Evolutionary conservation across 2,329 filamentous ascomycete genomes (phyloP).

Genomic region (Magnaporthales sp.): DNA sequence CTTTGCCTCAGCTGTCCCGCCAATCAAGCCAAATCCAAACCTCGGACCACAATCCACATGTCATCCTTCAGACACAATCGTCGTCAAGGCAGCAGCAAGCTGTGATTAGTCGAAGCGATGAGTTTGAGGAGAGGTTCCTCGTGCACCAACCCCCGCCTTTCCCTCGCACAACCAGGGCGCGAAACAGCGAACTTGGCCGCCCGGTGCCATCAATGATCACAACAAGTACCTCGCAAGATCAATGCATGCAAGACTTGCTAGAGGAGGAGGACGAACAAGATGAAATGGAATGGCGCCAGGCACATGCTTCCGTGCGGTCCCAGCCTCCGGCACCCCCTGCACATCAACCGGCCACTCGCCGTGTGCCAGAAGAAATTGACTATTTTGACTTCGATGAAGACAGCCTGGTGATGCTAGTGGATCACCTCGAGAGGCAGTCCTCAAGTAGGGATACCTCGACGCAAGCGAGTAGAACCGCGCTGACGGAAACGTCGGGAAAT

Average conservation of each 20-base stretch:
- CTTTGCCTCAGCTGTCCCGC: conserved; percentile 20
- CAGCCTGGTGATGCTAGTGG: conserved; percentile 39
- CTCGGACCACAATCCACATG: conserved; percentile 30
- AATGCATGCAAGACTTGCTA: conserved; percentile 11
- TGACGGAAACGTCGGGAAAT: conserved; percentile 43
- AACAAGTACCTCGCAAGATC: background rate
- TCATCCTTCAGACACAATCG: conserved; percentile 44
- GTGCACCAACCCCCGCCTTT: conserved; percentile 3
- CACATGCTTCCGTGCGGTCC: background rate
- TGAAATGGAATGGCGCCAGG: conserved; percentile 8
- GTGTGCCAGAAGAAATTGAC: background rate
- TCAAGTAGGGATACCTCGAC: conserved; percentile 16
- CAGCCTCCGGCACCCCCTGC: background rate
- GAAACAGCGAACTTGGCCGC: background rate
- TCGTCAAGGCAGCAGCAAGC: conserved; percentile 13
- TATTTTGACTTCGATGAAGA: conserved; percentile 26
- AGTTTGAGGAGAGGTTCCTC: background rate
- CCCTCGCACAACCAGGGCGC: conserved; percentile 2
- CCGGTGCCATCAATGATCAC: background rate
- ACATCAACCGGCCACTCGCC: conserved; percentile 2
- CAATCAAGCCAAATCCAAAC: conserved; percentile 15
- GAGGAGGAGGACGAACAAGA: conserved; percentile 14
- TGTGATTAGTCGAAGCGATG: background rate
- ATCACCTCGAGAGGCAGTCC: conserved; percentile 37
- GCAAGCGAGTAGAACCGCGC: conserved; percentile 24